A percentile compares a stretch with the other conserved stretches of the same genome.
Conservation (phyloP, 31 red algal genomes). For the Porphyra umbilicalis region DNA sequence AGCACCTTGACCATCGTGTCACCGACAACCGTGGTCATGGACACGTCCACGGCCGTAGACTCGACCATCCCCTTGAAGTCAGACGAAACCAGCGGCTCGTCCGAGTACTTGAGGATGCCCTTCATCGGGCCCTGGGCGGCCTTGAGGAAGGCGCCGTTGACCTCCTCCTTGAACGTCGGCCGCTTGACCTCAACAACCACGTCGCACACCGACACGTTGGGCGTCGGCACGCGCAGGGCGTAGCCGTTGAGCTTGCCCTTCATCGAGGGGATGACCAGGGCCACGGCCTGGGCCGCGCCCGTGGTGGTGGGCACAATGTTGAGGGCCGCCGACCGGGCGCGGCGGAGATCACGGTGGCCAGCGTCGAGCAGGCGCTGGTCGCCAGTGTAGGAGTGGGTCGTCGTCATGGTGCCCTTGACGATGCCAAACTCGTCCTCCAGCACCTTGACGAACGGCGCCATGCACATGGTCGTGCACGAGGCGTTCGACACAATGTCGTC, state of each 20-base stretch:
- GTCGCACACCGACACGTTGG: constrained; percentile 49
- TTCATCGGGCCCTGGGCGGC: constrained; percentile 36
- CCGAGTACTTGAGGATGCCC: constrained; percentile 42
- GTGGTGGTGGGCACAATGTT: constrained; percentile 65
- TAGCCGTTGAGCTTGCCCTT: constrained; percentile 61
- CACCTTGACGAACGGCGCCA: constrained; percentile 98
- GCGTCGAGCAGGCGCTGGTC: constrained; percentile 96
- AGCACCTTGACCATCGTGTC: constrained; percentile 94
- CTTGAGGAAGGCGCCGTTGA: constrained; percentile 46
- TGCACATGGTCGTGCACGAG: constrained; percentile 99
- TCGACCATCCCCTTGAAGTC: constrained; percentile 63
- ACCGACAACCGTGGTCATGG: constrained; percentile 93
- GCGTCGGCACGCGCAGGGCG: constrained; percentile 50
- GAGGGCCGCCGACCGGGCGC: constrained; percentile 64
- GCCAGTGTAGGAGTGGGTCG: constrained; percentile 96
- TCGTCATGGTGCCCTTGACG: constrained; percentile 98
- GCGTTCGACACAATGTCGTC: constrained; percentile 94
- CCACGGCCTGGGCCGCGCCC: constrained; percentile 50
- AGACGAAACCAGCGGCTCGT: constrained; percentile 45
- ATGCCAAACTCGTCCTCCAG: constrained; percentile 98
- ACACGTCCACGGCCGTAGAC: constrained; percentile 86
- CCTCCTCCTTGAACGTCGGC: constrained; percentile 54
- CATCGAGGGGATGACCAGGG: constrained; percentile 32
- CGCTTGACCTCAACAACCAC: constrained; percentile 32
- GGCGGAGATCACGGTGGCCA: constrained; percentile 88